Evolutionary conservation across 768 basidiomycete genomes (phyloP), one percentile per base, ranked within the genome.

Genomic region (Suillus spraguei): DNA sequence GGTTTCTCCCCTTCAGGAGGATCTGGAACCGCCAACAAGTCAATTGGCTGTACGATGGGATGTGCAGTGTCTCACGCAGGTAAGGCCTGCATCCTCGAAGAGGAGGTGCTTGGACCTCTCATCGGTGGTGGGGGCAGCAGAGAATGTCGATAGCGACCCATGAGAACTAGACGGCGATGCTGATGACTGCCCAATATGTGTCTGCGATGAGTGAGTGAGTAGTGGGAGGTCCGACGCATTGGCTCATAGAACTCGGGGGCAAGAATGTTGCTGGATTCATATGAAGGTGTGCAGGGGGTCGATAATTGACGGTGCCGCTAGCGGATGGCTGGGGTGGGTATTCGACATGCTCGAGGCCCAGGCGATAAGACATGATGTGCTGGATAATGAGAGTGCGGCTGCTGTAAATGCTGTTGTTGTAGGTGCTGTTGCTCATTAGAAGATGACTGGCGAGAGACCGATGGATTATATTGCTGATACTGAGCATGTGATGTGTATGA

Each of bases 31-130:
- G 81, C 74, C 55, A 66, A 68, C 4, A 85, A 72, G 50, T 70
- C 74, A 47, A 84, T 66, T 0, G 65, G 60, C 6, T 68, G 8
- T 70, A 66, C 2, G 73, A 62, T 0, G 72, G 62, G 6, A 85
- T 70, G 6, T 73, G 72, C 3, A 83, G 70, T 52, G 81, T 77
- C 10, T 73, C 66, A n/a, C 84, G 82, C 39, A 85, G 66, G 63
- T 78, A 81, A 0, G 77, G 74, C 0, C 84, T 17, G 82, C 78
- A 46, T 82, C 81, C 22, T 71, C 70, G 58, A 67, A 71, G 38
- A 53, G 20, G 17, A 60, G 68, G 3, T 22, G 60, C 5, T 53
- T 33, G 38, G n/a, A 14, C 11, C 67, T 63, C 5, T 44, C 42
- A 13, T 44, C 11, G 11, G 60, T 17, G 11, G 38, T 16, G 6